Evolutionary conservation across 129 eudicot species (phyloP).

Genomic region (Saussurea involucrata): DNA sequence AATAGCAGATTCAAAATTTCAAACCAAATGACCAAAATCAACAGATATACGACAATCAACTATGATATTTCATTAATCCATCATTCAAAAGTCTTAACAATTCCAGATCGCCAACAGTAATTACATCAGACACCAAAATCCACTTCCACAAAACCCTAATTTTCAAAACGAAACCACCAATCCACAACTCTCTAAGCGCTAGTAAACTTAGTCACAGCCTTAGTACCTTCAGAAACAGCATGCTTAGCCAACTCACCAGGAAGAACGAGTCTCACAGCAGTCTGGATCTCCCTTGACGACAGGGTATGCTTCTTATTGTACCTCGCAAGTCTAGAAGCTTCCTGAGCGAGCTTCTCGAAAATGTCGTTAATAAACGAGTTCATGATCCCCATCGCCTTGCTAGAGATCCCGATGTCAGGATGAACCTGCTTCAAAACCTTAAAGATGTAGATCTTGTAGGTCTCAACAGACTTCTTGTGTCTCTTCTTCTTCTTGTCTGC

Average conservation of each 20-base stretch:
- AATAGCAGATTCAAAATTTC: not conserved
- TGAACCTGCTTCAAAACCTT: constrained; percentile 27
- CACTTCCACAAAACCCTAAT: not conserved
- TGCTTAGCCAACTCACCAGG: constrained; percentile 27
- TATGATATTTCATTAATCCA: not conserved
- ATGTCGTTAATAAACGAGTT: constrained; percentile 26
- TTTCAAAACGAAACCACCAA: not conserved
- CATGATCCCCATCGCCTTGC: constrained; percentile 28
- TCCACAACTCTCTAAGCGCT: not conserved
- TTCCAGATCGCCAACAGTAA: not conserved
- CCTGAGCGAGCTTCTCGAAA: constrained; percentile 28
- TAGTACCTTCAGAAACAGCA: constrained; percentile 29
- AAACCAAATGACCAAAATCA: not conserved
- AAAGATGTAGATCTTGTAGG: constrained; percentile 31
- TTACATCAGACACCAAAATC: not conserved
- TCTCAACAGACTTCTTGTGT: constrained; percentile 19
- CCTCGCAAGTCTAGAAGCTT: constrained; percentile 17
- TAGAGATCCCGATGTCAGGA: constrained; percentile 21
- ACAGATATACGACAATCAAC: not conserved
- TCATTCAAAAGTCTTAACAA: not conserved
- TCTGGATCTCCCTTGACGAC: constrained; percentile 26
- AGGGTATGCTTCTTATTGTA: constrained; percentile 28
- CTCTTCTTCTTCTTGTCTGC: constrained; percentile 28
- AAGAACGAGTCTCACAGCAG: constrained; percentile 24
- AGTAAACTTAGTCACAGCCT: constrained; percentile 25